Evolutionary conservation across 495 filamentous ascomycete genomes (phyloP).

Genomic region (Penicillium angulare): DNA sequence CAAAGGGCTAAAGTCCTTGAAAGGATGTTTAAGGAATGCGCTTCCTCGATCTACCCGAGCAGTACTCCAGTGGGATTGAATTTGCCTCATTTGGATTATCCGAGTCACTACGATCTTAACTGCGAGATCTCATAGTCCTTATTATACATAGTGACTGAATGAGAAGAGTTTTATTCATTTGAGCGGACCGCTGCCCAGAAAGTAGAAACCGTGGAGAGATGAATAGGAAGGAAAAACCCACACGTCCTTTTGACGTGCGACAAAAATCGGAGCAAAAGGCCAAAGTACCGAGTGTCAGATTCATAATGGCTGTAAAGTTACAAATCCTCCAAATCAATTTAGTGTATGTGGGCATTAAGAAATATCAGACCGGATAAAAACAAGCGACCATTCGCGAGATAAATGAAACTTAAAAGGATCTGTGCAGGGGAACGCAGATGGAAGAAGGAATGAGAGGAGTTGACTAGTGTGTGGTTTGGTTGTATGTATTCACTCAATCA

Average conservation of each 20-base stretch:
- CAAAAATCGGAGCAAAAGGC: background rate
- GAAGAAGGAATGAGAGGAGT: background rate
- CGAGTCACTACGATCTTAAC: no score
- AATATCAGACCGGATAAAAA: background rate
- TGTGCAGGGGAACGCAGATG: background rate
- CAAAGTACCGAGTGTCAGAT: slow-evolving; percentile 15
- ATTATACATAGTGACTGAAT: no score
- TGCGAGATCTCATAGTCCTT: no score
- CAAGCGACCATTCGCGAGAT: background rate
- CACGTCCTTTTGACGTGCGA: slow-evolving; percentile 3
- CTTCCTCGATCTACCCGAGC: no score
- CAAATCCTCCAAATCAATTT: slow-evolving; percentile 6
- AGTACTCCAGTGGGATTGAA: no score
- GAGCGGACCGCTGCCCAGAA: no score
- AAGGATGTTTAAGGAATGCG: no score
- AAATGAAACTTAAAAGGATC: background rate
- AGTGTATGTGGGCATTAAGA: background rate
- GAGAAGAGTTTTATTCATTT: no score
- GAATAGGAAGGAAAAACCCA: slow-evolving; percentile 1
- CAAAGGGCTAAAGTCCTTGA: no score
- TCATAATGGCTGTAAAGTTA: slow-evolving; percentile 20
- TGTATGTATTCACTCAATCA: slow-evolving; percentile 43
- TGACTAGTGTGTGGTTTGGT: no score
- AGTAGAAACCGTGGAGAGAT: no score
- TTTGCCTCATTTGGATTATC: no score